Conservation (phyloP, 305 asterid species). For the Solanum hybrid region DNA sequence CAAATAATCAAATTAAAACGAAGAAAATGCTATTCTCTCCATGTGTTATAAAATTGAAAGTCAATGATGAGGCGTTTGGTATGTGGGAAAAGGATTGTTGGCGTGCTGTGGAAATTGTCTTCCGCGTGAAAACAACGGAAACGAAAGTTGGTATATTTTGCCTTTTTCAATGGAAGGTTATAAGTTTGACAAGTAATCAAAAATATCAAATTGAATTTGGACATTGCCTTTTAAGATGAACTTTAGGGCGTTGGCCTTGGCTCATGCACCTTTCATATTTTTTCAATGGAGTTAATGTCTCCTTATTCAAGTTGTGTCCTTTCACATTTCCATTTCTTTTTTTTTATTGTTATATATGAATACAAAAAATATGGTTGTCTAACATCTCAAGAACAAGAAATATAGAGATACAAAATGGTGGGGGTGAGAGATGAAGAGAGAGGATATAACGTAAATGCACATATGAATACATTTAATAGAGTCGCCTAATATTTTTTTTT, state of each 20-base stretch:
- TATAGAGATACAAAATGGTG: too few relatives aligned
- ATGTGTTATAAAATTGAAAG: not conserved
- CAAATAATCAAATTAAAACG: too few relatives aligned
- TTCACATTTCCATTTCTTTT: not conserved
- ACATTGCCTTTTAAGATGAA: not conserved
- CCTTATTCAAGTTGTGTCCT: not conserved
- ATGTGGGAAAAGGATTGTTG: not conserved
- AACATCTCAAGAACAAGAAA: not conserved
- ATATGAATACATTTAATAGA: not conserved
- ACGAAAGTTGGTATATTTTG: not conserved
- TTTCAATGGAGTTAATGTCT: not conserved
- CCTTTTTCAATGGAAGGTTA: not conserved
- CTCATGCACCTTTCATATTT: not conserved
- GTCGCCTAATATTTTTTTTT: too few relatives aligned
- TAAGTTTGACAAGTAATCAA: not conserved
- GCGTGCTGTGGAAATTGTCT: not conserved
- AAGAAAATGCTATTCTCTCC: accelerated
- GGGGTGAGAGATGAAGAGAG: too few relatives aligned
- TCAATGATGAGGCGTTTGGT: not conserved
- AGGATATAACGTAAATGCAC: not conserved
- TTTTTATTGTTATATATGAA: not conserved
- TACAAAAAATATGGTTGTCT: not conserved
- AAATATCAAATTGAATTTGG: not conserved
- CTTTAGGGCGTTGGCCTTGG: not conserved
- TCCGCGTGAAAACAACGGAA: not conserved